Evolutionary conservation across 495 filamentous ascomycete genomes (phyloP).

Genomic region (Lophium mytilinum): DNA sequence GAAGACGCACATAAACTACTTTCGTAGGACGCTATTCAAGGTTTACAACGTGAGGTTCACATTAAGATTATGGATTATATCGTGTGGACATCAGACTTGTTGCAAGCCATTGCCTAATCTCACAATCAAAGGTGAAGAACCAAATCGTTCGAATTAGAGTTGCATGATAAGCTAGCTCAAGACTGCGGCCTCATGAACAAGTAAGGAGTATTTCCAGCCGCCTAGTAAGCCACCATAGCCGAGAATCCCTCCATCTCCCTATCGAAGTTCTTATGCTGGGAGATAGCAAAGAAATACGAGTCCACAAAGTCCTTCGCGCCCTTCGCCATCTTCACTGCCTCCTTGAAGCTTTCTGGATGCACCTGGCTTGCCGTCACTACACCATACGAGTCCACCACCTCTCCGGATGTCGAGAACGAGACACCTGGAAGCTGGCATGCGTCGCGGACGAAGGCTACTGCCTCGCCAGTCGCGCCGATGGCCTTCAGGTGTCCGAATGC

Average conservation of each 20-base stretch:
- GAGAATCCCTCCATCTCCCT: constrained; percentile 62
- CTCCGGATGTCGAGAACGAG: constrained; percentile 37
- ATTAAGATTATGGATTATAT: no score
- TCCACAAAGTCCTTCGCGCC: constrained; percentile 56
- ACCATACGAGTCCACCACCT: constrained; percentile 60
- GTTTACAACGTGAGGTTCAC: no score
- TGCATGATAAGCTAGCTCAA: no score
- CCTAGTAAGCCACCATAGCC: constrained; percentile 32
- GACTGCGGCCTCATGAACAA: no score
- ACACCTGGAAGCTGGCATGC: constrained; percentile 51
- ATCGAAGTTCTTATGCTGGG: constrained; percentile 61
- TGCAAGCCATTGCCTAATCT: no score
- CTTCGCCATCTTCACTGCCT: constrained; percentile 50
- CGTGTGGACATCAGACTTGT: no score
- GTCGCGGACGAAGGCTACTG: constrained; percentile 53
- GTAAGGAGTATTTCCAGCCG: not conserved
- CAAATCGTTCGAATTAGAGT: no score
- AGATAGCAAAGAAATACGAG: constrained; percentile 58
- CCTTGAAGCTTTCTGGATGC: constrained; percentile 46
- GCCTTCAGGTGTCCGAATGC: constrained; percentile 75
- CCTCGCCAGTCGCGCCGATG: constrained; percentile 67
- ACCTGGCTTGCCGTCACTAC: constrained; percentile 53
- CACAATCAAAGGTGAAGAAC: no score
- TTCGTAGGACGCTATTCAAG: no score
- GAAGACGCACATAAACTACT: no score